Evolutionary conservation across 2,329 filamentous ascomycete species (phyloP).

Genomic region (Bipolaris zeicola): DNA sequence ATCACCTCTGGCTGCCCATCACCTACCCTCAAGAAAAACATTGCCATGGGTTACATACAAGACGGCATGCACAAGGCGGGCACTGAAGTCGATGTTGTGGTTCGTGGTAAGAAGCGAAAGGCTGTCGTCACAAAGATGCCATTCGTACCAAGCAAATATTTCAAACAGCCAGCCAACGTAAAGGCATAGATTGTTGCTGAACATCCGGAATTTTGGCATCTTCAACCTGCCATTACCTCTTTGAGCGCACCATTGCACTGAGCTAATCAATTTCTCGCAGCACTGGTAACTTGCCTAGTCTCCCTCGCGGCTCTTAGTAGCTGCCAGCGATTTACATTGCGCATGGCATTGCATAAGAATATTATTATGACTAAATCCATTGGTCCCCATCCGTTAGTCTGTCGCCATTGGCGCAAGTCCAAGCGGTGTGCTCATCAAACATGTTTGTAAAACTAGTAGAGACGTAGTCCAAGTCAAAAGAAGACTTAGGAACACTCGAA

Average conservation of each 20-base stretch:
- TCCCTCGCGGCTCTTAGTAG: not conserved
- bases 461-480: not conserved
- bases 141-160: conserved; percentile 81
- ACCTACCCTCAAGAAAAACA: conserved; percentile 84
- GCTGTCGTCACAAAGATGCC: conserved; percentile 87
- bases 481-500: not conserved
- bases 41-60: conserved; percentile 92
- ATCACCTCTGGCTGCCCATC: conserved; percentile 91
- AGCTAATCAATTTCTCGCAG: not conserved
- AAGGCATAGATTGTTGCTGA: conserved; percentile 25
- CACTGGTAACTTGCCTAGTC: not conserved
- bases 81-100: conserved; percentile 77
- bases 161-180: conserved; percentile 44
- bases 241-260: not conserved
- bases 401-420: not conserved
- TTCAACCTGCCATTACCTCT: not conserved
- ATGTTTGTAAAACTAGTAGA: not conserved
- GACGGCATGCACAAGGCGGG: conserved; percentile 82
- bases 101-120: conserved; percentile 76
- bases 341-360: not conserved
- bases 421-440: not conserved
- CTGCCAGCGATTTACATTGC: not conserved
- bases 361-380: not conserved
- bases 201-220: not conserved
- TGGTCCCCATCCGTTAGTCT: too few relatives aligned